phyloP scores from a whole-genome alignment of 148 eudicot species.

The Rhododendron williamsianum region DNA sequence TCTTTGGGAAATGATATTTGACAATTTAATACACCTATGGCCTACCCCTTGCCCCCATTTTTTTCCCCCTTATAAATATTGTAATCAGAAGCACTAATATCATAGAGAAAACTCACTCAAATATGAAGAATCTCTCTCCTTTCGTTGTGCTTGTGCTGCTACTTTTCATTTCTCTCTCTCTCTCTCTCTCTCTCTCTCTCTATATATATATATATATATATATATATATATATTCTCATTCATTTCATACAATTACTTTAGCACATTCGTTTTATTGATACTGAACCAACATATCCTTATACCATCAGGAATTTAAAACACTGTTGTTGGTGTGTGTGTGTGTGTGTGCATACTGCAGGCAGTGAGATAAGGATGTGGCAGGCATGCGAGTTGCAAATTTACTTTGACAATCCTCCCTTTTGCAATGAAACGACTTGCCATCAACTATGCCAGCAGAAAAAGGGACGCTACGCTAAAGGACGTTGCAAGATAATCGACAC shows the following conservation, averaged over 20 bases:
- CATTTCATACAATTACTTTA: neutral
- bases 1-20: too few relatives aligned
- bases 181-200: too few relatives aligned
- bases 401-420: neutral
- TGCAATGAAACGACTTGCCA: neutral
- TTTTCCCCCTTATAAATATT: neutral
- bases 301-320: neutral
- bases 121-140: neutral
- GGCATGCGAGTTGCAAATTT: conserved; percentile 1
- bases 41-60: too few relatives aligned
- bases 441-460: neutral
- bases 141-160: neutral
- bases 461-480: neutral
- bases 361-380: neutral
- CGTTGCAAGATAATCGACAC: neutral
- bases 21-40: too few relatives aligned
- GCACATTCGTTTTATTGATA: neutral
- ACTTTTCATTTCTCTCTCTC: neutral
- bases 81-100: neutral
- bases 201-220: too few relatives aligned
- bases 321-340: neutral
- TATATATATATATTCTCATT: neutral
- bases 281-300: neutral
- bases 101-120: neutral
- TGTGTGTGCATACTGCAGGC: neutral